A percentile compares a stretch with the other conserved stretches of the same genome.
These are phyloP conservation scores for Nicotiana rustica DNA, from an alignment of 305 asterid genomes.

Conservation along the genomic window DNA sequence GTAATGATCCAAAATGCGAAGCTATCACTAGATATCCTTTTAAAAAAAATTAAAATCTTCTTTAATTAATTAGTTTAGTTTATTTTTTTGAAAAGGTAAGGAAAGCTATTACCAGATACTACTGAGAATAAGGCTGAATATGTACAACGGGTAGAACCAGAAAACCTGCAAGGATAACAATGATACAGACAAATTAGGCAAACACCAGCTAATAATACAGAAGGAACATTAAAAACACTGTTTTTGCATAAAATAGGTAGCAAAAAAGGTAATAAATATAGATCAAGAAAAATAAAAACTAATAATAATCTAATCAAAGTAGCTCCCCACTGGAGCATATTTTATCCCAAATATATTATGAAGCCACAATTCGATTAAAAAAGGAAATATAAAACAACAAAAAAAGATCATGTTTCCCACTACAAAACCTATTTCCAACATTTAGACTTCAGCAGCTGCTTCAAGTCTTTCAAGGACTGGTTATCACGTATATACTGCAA, in stretches of 20 bases:
- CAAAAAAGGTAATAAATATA: neutral
- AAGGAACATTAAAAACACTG: neutral
- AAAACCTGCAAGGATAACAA: conserved; percentile 62
- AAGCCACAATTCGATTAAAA: neutral
- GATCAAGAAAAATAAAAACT: neutral
- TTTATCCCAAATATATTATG: neutral
- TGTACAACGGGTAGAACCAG: conserved; percentile 97
- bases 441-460: conserved; percentile 21
- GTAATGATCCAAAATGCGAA: conserved; percentile 17
- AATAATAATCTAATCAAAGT: neutral
- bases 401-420: neutral
- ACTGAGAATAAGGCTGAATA: conserved; percentile 87
- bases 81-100: conserved; percentile 21
- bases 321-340: neutral
- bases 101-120: conserved; percentile 70
- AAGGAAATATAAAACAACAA: neutral
- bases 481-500: neutral
- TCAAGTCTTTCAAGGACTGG: conserved; percentile 1
- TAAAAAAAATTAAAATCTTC: too few relatives aligned
- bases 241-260: conserved; percentile 11
- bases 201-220: neutral
- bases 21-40: neutral
- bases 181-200: conserved; percentile 34
- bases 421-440: conserved; percentile 9
- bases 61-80: too few relatives aligned